Conservation (phyloP, 1,139 yeast species). For the Lodderomyces margitis region DNA sequence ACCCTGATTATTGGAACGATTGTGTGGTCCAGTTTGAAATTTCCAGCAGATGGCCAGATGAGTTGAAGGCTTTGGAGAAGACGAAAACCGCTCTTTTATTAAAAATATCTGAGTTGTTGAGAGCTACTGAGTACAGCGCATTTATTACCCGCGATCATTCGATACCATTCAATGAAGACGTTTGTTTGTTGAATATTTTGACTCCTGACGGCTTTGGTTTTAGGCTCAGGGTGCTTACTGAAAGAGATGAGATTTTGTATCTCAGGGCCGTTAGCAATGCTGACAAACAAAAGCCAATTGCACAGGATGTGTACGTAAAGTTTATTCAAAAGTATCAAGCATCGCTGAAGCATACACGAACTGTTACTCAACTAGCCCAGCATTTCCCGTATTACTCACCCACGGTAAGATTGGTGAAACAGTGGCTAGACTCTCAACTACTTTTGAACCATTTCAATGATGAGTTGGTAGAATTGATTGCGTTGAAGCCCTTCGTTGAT, state of each 20-base stretch:
- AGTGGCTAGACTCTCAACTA: slow-evolving; percentile 78
- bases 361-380: slow-evolving; percentile 67
- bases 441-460: slow-evolving; percentile 69
- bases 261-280: slow-evolving; percentile 66
- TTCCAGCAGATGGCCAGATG: slow-evolving; percentile 96
- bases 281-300: slow-evolving; percentile 54
- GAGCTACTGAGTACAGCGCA: slow-evolving; percentile 53
- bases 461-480: slow-evolving; percentile 78
- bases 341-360: slow-evolving; percentile 78
- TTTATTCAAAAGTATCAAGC: slow-evolving; percentile 69
- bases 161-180: slow-evolving; percentile 62
- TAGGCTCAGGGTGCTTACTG: slow-evolving; percentile 69
- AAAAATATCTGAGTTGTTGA: slow-evolving; percentile 61
- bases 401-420: slow-evolving; percentile 78
- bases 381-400: slow-evolving; percentile 76
- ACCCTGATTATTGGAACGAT: slow-evolving; percentile 80
- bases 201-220: slow-evolving; percentile 90
- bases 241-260: slow-evolving; percentile 75
- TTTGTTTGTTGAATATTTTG: slow-evolving; percentile 60
- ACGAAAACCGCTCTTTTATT: slow-evolving; percentile 87
- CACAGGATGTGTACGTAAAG: slow-evolving; percentile 62
- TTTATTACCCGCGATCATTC: slow-evolving; percentile 62
- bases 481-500: slow-evolving; percentile 81
- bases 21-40: slow-evolving; percentile 84
- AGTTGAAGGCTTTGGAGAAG: slow-evolving; percentile 76